phyloP scores from a whole-genome alignment of 2,329 filamentous ascomycete species.

The Trematosphaeria pertusa region DNA sequence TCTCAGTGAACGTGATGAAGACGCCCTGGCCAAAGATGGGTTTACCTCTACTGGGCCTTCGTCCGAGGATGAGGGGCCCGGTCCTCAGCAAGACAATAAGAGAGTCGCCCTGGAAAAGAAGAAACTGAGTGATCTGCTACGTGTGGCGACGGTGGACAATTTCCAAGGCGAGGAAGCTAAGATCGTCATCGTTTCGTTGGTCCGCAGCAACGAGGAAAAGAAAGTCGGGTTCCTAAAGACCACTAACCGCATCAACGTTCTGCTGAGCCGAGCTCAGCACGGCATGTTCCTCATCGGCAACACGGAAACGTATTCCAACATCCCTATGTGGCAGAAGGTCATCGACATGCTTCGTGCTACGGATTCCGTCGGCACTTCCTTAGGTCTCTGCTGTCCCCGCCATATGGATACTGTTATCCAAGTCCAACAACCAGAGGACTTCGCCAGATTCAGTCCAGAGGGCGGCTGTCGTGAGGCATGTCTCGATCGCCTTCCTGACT shows the following conservation, averaged over 20 bases:
- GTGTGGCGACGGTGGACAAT: slow-evolving; percentile 73
- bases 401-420: slow-evolving; percentile 32
- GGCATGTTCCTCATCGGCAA: slow-evolving; percentile 78
- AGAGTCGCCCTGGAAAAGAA: slow-evolving; percentile 30
- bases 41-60: slow-evolving; percentile 13
- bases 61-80: neutral
- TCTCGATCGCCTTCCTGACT: slow-evolving; percentile 25
- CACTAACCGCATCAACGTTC: slow-evolving; percentile 72
- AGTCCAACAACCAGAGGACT: slow-evolving; percentile 38
- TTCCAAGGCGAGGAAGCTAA: slow-evolving; percentile 81
- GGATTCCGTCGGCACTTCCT: slow-evolving; percentile 19
- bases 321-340: slow-evolving; percentile 71
- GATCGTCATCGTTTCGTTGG: slow-evolving; percentile 72
- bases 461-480: slow-evolving; percentile 39
- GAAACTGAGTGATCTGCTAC: slow-evolving; percentile 26
- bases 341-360: slow-evolving; percentile 56
- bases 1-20: slow-evolving; percentile 67
- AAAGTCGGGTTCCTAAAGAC: slow-evolving; percentile 71
- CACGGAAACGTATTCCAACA: slow-evolving; percentile 60
- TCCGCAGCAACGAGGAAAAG: slow-evolving; percentile 68
- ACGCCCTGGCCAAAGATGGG: slow-evolving; percentile 54
- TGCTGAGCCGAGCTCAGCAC: slow-evolving; percentile 70
- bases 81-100: slow-evolving; percentile 7
- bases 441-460: slow-evolving; percentile 34
- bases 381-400: slow-evolving; percentile 38